Evolutionary conservation across 2,329 filamentous ascomycete genomes (phyloP).

Genomic region (Hymenoscyphus repandus): DNA sequence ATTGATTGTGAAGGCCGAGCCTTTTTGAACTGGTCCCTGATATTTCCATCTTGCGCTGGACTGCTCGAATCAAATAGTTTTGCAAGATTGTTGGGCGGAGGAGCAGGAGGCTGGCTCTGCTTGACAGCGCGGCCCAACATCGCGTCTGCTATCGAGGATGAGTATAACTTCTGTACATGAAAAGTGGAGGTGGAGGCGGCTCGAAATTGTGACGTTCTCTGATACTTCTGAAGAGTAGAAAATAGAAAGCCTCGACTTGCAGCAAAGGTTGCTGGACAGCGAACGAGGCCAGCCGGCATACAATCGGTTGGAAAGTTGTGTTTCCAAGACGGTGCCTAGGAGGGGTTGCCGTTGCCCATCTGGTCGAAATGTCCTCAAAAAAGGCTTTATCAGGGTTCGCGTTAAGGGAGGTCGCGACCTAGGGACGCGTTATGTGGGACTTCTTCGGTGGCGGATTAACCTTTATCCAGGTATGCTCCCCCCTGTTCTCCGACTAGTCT

Average conservation of each 20-base stretch:
- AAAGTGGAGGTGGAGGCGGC: slow-evolving; percentile 11
- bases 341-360: slow-evolving; percentile 2
- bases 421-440: too few relatives aligned
- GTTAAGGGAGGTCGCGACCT: too few relatives aligned
- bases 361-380: background rate
- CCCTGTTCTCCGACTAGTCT: too few relatives aligned
- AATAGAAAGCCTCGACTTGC: slow-evolving; percentile 17
- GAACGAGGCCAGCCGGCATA: slow-evolving; percentile 28
- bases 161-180: slow-evolving; percentile 23
- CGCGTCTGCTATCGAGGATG: slow-evolving; percentile 27
- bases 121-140: slow-evolving; percentile 32
- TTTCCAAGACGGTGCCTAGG: background rate
- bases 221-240: slow-evolving; percentile 21
- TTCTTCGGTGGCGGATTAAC: too few relatives aligned
- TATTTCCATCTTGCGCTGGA: slow-evolving; percentile 40
- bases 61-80: slow-evolving; percentile 56
- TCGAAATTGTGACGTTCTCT: slow-evolving; percentile 21
- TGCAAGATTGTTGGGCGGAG: slow-evolving; percentile 25
- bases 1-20: slow-evolving; percentile 33
- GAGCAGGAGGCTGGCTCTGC: slow-evolving; percentile 10
- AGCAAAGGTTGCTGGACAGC: slow-evolving; percentile 24
- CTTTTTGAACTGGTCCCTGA: slow-evolving; percentile 47
- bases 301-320: slow-evolving; percentile 19
- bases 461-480: too few relatives aligned
- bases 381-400: background rate